Evolutionary conservation across 1,139 yeast genomes (phyloP), one percentile per base, ranked within the genome.

Genomic region (Protomyces macrosporus): DNA sequence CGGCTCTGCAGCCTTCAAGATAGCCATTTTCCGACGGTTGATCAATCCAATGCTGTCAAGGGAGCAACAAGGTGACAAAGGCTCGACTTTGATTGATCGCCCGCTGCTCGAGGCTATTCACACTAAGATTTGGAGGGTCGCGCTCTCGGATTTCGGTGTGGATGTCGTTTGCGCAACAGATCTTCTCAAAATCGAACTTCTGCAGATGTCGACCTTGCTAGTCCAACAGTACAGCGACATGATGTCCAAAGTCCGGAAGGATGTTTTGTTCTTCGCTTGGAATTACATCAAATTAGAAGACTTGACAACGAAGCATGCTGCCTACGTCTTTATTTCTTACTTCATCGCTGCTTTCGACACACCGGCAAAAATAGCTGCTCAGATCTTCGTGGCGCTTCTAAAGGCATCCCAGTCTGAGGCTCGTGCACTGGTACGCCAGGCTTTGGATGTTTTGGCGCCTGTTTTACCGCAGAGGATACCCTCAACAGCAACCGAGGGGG

Each of bases 181-280:
- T 71, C 80, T 82, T 53, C 87, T 84, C 74, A 79, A 96, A 66
- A 83, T 88, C 68, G 95, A 89, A 66, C 78, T 93, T 14, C 78
- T 95, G 51, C 97, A 91, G 70, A 76, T 90, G 73, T 87, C 98
- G 0, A 85, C 97, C 0, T 76, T 88, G 60, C 76, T 93, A 55
- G 83, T 91, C 52, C 86, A 86, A 71, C 81, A 84, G 75, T 86
- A 90, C 1, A 84, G 96, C 0, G 74, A 77, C 0, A 74, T 80
- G 32, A 80, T 90, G 16, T 77, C 82, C 6, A 86, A 83, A n/a
- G 81, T 84, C 68, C 81, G 90, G 56, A 93, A 90, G 71, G 97
- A 90, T 70, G 84, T 93, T 55, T 89, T 93, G 75, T 90, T 90
- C 73, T 93, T 91, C 76, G 88, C 93, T 69, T 95, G 98, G 98